Base-by-base conservation (phyloP, 2,329 filamentous ascomycete species). In the Aspergillus aculeatus region DNA sequence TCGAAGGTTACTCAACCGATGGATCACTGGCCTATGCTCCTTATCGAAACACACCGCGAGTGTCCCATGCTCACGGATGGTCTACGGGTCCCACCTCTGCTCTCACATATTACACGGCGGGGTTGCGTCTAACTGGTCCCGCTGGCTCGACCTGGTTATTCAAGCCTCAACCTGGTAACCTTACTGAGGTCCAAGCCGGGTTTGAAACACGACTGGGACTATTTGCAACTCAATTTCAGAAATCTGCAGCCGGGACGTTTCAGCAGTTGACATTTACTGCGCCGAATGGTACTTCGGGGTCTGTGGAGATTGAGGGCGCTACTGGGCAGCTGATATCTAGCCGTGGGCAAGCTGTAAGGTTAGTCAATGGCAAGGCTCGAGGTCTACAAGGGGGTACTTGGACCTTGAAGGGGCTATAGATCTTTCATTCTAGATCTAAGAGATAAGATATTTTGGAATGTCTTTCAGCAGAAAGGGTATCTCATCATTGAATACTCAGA, bases 11-110 rank as follows among this genome's bases (percentile, higher is more conserved):
- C 56, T 70, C 74, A 1, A 77, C 74, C 0, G 75, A 78, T 35
- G 82, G 82, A 1, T 69, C 72, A 2, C 66, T 83, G 19, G 78
- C 80, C 60, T 83, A 84, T 55, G 77, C 80, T 2, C 78, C 80
- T 0, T 84, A 84, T 61, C 64, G 63, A 0, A 81, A 83, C 61
- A 79, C 82, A 56, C 73, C 80, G 0, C 72, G 81, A 0, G 78
- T 83, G 21, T 77, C 71, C 1, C 80, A 82, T 63, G 80, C 81
- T 0, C 81, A 83, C 57, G 80, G 81, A 3, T 84, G 81, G 82
- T 73, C 79, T 0, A 82, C 81, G 0, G 81, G 81, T 0, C 81
- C 81, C 3, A 81, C 80, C 1, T 73, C 71, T 2, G 75, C 76
- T 0, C 64, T 83, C 49, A 80, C 77, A 2, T 70, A 74, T 63